phyloP scores from a whole-genome alignment of 208 protist genomes.

The Leishmania braziliensis region DNA sequence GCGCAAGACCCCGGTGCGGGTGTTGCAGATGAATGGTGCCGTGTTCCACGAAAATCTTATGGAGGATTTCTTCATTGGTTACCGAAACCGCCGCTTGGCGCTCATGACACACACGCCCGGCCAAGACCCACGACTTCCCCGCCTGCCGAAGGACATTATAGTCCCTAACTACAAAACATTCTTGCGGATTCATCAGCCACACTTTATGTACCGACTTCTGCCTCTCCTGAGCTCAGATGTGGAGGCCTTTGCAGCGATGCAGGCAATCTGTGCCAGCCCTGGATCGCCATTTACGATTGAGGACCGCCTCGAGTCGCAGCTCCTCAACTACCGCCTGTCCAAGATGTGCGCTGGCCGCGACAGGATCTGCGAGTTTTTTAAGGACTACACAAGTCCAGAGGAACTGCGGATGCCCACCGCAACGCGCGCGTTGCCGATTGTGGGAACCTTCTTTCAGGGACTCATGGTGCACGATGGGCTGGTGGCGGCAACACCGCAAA shows the following conservation, averaged over 20 bases:
- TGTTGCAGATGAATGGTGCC: constrained; percentile 71
- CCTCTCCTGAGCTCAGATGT: constrained; percentile 68
- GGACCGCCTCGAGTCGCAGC: constrained; percentile 58
- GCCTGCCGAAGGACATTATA: constrained; percentile 65
- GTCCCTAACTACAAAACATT: constrained; percentile 66
- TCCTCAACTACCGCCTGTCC: constrained; percentile 54
- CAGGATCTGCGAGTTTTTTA: constrained; percentile 65
- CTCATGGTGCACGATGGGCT: constrained; percentile 35
- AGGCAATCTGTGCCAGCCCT: constrained; percentile 54
- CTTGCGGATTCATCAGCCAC: constrained; percentile 61
- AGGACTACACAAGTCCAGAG: constrained; percentile 38
- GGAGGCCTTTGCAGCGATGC: constrained; percentile 74
- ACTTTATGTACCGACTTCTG: constrained; percentile 82
- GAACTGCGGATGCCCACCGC: constrained; percentile 51
- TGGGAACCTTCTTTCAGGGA: constrained; percentile 59
- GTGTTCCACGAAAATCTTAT: constrained; percentile 70
- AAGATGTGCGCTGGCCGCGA: constrained; percentile 50
- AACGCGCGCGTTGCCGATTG: constrained; percentile 60
- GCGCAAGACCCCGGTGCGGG: constrained; percentile 55
- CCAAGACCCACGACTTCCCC: constrained; percentile 25
- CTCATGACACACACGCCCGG: constrained; percentile 68
- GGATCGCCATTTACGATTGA: constrained; percentile 66
- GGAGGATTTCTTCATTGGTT: constrained; percentile 68
- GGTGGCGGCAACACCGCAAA: background rate
- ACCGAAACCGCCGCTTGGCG: constrained; percentile 65